Base-by-base conservation (phyloP, 75 land plant genomes). In the Ceratopteris richardii region DNA sequence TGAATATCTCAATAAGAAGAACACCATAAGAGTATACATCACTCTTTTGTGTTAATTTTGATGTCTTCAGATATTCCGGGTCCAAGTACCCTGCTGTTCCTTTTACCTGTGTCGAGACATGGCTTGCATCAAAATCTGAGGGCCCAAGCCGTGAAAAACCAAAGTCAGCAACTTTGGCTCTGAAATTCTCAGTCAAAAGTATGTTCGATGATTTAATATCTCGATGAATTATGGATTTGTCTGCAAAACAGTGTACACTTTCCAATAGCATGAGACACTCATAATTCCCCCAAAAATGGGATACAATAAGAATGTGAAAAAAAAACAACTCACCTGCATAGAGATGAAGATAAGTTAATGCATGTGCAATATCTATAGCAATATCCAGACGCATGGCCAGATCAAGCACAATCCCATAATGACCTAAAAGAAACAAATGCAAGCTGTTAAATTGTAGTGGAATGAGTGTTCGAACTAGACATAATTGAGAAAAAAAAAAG, bases 71-170 rank as follows among this genome's bases (percentile, higher is more conserved):
- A 60, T 92, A 92, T 30, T 92, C 96, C 1, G 97, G 97, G 47
- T 88, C 97, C 31, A 92, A 60, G 61, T 92, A 92, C n/a, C 97
- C 96, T 29, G 90, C 90, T 31, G 97, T 92, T 58, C 96, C 97
- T 70, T 92, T 89, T 28, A 92, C 90, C 74, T 85, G 90, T 17
- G 97, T 92, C 1, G 89, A 85, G 24, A 92, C 81, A 78, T 92
- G 96, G 41, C 90, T 89, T 17, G 63, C 86, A 18, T 77, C 97
- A 3, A 62, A 52, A 21, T 92, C 90, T 43, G 55, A 47, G 22
- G 88, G 81, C 43, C 62, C 90, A 20, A 78, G 31, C 17, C 96
- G 61, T 50, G 97, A 87, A 64, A 85, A 89, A n/a, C 97, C 95
- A 70, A 92, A 92, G 54, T 92, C 97, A 74, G 67, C n/a, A n/a